Conservation (phyloP, 805 yeast genomes). For the Priceomyces medius region DNA sequence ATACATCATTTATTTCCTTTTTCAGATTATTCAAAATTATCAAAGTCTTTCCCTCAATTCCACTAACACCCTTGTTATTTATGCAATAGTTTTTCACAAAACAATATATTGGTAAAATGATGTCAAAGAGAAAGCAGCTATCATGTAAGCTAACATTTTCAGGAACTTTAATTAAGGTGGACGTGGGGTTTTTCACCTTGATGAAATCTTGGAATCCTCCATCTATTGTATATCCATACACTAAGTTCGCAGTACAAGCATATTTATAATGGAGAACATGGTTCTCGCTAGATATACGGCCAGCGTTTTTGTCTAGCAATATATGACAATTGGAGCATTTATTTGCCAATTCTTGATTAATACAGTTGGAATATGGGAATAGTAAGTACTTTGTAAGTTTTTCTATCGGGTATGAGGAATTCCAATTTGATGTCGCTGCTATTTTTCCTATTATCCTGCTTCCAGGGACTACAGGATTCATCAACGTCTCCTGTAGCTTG, state of each 20-base stretch:
- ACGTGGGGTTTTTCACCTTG: constrained; percentile 23
- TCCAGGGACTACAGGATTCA: constrained; percentile 30
- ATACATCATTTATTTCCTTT: constrained; percentile 37
- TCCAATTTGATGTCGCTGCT: constrained; percentile 10
- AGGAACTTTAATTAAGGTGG: constrained; percentile 28
- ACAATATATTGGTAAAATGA: constrained; percentile 35
- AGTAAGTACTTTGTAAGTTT: constrained; percentile 23
- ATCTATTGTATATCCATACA: constrained; percentile 34
- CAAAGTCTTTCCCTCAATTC: constrained; percentile 16
- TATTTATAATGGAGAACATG: constrained; percentile 13
- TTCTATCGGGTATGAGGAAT: constrained; percentile 4
- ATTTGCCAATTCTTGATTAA: constrained; percentile 18
- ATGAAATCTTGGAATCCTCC: constrained; percentile 43
- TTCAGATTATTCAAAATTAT: constrained; percentile 27
- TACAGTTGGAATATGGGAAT: constrained; percentile 36
- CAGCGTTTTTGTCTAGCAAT: constrained; percentile 2
- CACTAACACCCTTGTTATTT: constrained; percentile 4
- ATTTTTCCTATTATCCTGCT: constrained; percentile 32
- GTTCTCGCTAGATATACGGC: constrained; percentile 5
- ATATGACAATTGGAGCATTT: constrained; percentile 21
- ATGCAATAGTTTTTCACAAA: constrained; percentile 17
- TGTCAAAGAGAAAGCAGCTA: constrained; percentile 31
- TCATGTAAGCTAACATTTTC: constrained; percentile 35
- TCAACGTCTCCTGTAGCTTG: constrained; percentile 5
- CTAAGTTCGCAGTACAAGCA: constrained; percentile 23